Base-by-base conservation (phyloP, 1,284 basidiomycete species). In the Ceratobasidium sp. region DNA sequence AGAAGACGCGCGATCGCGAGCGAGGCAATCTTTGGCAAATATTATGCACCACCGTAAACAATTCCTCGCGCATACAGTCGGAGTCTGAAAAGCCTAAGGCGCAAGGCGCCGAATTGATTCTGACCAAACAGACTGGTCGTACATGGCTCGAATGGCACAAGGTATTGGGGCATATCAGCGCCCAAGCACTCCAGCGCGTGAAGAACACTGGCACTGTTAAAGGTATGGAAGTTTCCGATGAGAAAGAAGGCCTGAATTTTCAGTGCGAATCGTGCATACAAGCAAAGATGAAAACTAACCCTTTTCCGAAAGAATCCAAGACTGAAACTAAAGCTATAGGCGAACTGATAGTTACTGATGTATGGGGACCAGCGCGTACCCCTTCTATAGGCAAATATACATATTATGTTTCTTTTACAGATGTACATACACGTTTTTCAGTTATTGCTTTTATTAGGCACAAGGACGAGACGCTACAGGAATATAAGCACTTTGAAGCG, bases 111-210 rank as follows among this genome's bases (percentile, higher is more conserved):
- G 55, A 41, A 44, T 35, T 47, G 23, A 28, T 64, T 26, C 38
- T 47, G 23, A 26, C 43, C 28, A 50, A 46, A 57, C 11, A 28
- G 21, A 50, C 9, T 18, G 38, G 32, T 2, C 18, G 44, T 47
- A 54, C 61, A 26, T 82, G 78, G 79, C 75, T 81, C 23, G 76
- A 82, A 44, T 82, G 81, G 81, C 83, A 84, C 58, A 73, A 75
- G 1, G 67, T 76, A 0, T 78, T 81, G 64, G 81, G 82, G 0
- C 82, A 83, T 67, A 74, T 83, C 18, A 74, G 77, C 41, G 71
- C 76, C 13, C 26, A 41, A 4, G 66, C 74, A 1, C 44, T 82
- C 8, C 72, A 78, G 43, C 30, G 72, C 14, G 47, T 82, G 23
- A 73, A 79, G 32, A 66, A 35, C 14, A 72, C 77, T 21, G 38